phyloP scores from a whole-genome alignment of 192 early-diverging fungal genomes.

The Neocallimastix lanati region DNA sequence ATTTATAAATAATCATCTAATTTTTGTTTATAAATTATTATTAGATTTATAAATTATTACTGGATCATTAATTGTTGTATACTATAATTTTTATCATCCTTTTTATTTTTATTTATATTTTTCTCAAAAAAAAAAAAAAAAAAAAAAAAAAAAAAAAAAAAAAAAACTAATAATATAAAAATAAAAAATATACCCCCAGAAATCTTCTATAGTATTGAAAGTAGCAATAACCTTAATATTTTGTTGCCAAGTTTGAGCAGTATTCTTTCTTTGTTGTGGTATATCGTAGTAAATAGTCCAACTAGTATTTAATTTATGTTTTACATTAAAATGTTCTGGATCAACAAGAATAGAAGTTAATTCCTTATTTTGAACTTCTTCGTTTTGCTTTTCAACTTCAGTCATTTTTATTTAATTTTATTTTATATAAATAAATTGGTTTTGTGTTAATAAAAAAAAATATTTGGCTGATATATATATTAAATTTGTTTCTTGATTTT shows the following conservation, averaged over 20 bases:
- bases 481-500: too few species aligned
- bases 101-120: too few species aligned
- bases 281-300: conserved; percentile 96
- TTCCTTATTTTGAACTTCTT: not conserved
- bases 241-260: conserved; percentile 52
- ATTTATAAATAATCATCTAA: too few species aligned
- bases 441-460: too few species aligned
- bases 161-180: too few species aligned
- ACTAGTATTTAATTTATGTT: conserved; percentile 67
- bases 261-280: conserved; percentile 56
- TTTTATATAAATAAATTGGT: too few species aligned
- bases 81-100: too few species aligned
- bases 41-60: too few species aligned
- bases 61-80: too few species aligned
- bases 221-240: conserved; percentile 81
- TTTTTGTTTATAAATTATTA: too few species aligned
- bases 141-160: not conserved
- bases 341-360: conserved; percentile 31
- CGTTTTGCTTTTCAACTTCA: not conserved
- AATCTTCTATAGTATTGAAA: conserved; percentile 85
- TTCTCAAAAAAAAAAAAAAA: too few species aligned
- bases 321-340: conserved; percentile 53
- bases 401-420: not conserved
- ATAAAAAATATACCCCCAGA: conserved; percentile 70
- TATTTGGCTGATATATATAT: too few species aligned